Base-by-base conservation (phyloP, 2,329 filamentous ascomycete genomes). In the Geosmithia morbida region DNA sequence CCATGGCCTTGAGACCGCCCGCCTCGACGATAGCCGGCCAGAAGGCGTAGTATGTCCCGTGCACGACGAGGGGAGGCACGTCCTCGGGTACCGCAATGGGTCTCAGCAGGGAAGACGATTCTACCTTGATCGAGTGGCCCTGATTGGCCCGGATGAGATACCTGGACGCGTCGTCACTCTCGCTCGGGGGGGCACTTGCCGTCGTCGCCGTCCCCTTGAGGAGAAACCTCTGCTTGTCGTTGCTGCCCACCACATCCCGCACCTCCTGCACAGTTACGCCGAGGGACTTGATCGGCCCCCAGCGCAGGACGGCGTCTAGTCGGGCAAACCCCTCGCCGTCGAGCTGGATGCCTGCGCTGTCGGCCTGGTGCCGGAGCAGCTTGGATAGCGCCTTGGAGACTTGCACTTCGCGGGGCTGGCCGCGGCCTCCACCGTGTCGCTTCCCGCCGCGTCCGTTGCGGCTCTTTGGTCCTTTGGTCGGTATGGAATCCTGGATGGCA, bases 61-160 rank as follows among this genome's bases (percentile, higher is more conserved):
- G 89, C 2, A 97, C 77, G 2, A 88, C 86, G 0, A 73, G 69
- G 0, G 69, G 58, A 0, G 87, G 87, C 1, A 89, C 55, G 7
- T 60, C 65, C 33, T 74, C 72, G 1, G 77, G 59, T 1, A 78
- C 81, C 49, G 96, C 70, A 7, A 82, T 80, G 18, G 71, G 74
- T 2, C 95, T 75, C 2, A 94, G 73, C 0, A 75, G 75, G 0
- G 75, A 75, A 44, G 82, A 77, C n/a, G 79, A 79, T 26, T 86
- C 82, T 37, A 81, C 67, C 57, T 80, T 79, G 59, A 98, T 85
- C 56, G 79, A 87, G 69, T 97, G 92, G 48, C 92, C 92, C 67
- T 97, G 92, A 59, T 94, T 95, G 26, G 92, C 92, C 57, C 92
- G 87, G 66, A 98, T 96, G 30, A 94, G 72, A 69, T 82, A 96